Percentiles rank a stretch among this genome's conserved stretches.
phyloP scores from a whole-genome alignment of 768 basidiomycete genomes.

The Hortiboletus campestris region DNA sequence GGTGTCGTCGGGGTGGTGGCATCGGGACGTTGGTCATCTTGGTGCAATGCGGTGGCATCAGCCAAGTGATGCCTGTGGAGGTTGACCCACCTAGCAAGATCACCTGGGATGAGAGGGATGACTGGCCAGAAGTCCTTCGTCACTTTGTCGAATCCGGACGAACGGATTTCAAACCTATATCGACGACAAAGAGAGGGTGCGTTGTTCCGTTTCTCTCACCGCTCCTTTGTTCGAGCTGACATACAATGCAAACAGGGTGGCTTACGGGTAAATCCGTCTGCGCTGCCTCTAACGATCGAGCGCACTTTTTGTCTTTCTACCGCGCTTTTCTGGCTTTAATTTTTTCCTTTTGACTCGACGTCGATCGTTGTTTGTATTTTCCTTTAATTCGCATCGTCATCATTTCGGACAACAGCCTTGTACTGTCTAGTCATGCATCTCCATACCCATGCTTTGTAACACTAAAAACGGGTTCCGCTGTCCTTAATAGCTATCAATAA shows the following conservation, averaged over 20 bases:
- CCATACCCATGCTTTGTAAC: constrained; percentile 27
- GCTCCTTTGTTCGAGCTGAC: constrained; percentile 4
- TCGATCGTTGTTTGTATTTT: constrained; percentile 30
- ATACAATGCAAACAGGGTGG: constrained; percentile 31
- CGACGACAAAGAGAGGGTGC: constrained; percentile 72
- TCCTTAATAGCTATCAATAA: constrained; percentile 20
- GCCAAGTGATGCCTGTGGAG: constrained; percentile 85
- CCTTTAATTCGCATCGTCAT: constrained; percentile 23
- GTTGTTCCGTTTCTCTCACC: constrained; percentile 27
- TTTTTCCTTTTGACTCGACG: constrained; percentile 17
- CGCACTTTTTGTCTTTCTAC: constrained; percentile 11
- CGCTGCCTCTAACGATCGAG: neutral
- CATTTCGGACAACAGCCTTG: constrained; percentile 23
- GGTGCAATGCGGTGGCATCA: constrained; percentile 71
- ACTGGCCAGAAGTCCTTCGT: constrained; percentile 67
- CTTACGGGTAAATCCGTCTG: constrained; percentile 38
- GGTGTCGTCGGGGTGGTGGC: constrained; percentile 72
- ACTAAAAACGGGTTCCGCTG: constrained; percentile 13
- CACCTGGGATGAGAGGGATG: constrained; percentile 70
- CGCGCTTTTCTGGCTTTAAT: neutral
- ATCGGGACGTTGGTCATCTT: constrained; percentile 74
- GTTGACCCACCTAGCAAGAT: constrained; percentile 77
- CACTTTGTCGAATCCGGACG: constrained; percentile 73
- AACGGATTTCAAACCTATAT: constrained; percentile 81
- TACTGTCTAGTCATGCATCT: constrained; percentile 25